Percentiles rank a stretch among this genome's conserved stretches.
These are phyloP conservation scores for Linnemannia schmuckeri DNA, from an alignment of 192 early-diverging fungal species.

Conservation along the genomic window DNA sequence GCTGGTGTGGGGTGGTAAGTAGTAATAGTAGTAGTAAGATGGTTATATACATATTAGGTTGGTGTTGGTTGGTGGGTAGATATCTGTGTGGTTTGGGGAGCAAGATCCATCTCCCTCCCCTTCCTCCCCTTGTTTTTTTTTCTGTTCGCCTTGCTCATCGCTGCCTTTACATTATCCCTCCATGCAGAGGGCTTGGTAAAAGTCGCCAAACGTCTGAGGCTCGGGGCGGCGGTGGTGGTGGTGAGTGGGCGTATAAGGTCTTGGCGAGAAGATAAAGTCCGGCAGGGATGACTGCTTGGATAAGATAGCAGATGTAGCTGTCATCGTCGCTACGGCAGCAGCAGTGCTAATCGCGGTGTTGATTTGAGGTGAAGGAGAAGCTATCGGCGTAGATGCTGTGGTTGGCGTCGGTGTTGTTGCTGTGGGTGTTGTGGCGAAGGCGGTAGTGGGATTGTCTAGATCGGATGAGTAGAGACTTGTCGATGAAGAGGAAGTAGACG, in stretches of 20 bases:
- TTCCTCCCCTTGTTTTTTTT: not conserved
- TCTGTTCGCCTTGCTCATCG: not conserved
- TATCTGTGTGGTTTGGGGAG: not conserved
- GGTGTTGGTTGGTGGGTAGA: not conserved
- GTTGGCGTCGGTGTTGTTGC: not conserved
- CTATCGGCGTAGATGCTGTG: not conserved
- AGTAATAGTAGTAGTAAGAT: too few species aligned
- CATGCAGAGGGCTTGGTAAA: slow-evolving; percentile 45
- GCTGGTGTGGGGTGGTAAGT: not conserved
- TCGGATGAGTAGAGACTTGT: not conserved
- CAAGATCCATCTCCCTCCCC: not conserved
- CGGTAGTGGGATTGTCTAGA: not conserved
- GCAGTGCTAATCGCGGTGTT: not conserved
- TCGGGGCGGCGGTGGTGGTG: slow-evolving; percentile 1
- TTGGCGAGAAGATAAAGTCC: slow-evolving; percentile 50
- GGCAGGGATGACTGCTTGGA: slow-evolving; percentile 8
- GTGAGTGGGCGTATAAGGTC: slow-evolving; percentile 22
- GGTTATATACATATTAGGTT: too few species aligned
- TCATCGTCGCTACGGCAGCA: not conserved
- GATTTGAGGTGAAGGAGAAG: not conserved
- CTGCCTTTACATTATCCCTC: slow-evolving; percentile 11
- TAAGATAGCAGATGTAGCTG: not conserved
- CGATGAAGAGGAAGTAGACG: slow-evolving; percentile 8
- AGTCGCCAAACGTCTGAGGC: slow-evolving; percentile 36
- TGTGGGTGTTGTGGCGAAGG: not conserved